These are phyloP conservation scores for Rosa chinensis DNA, from an alignment of 306 rosid genomes.

Conservation along the genomic window DNA sequence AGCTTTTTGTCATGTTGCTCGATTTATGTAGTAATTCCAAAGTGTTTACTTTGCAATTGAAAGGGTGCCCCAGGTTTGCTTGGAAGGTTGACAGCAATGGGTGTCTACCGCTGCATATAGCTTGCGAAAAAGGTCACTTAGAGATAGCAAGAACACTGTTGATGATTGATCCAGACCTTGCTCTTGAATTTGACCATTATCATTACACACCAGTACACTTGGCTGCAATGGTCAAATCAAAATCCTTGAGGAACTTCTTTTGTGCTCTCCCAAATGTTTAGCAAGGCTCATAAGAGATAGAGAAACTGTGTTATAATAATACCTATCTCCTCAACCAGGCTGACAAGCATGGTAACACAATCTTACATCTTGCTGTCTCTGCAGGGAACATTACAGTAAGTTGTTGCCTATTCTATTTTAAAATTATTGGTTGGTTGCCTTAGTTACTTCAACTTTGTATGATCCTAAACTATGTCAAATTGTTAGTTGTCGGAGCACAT, in stretches of 20 bases:
- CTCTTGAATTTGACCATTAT: slow-evolving; percentile 44
- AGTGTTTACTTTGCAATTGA: slow-evolving; percentile 1
- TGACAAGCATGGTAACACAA: slow-evolving; percentile 53
- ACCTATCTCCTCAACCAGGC: slow-evolving; percentile 35
- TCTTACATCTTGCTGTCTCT: slow-evolving; percentile 55
- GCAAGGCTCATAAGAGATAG: slow-evolving; percentile 26
- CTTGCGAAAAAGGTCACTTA: no score
- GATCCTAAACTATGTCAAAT: no score
- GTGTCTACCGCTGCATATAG: slow-evolving; percentile 44
- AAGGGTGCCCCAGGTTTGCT: no score
- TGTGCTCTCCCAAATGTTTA: slow-evolving; percentile 37
- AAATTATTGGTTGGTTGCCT: no score
- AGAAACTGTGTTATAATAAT: slow-evolving; percentile 53
- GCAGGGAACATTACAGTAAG: no score
- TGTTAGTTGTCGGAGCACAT: no score
- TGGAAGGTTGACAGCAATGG: slow-evolving; percentile 52
- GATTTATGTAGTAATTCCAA: no score
- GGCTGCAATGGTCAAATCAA: slow-evolving; percentile 51
- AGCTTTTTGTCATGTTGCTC: no score
- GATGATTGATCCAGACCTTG: slow-evolving; percentile 26
- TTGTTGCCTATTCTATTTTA: no score
- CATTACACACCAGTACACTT: slow-evolving; percentile 64
- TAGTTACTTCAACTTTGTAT: no score
- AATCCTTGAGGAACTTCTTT: slow-evolving; percentile 47
- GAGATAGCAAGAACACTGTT: no score